Conservation (phyloP, 208 protist species). For the Naegleria lovaniensis region DNA sequence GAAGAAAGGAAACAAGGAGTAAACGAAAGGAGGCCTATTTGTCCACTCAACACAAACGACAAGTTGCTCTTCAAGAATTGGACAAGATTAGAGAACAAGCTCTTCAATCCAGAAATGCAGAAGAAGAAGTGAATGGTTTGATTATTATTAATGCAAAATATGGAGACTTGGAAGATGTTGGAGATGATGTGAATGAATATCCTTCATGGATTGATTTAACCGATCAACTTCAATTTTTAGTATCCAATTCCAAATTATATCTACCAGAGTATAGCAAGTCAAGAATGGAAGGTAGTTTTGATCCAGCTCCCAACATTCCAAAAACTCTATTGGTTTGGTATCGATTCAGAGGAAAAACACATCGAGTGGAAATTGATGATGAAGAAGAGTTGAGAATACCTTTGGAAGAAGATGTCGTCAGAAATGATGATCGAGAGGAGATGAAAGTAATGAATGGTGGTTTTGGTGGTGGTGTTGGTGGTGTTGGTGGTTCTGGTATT, state of each 20-base stretch:
- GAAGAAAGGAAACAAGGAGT: background rate
- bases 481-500: no score
- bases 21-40: background rate
- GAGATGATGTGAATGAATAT: background rate
- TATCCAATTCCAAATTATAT: background rate
- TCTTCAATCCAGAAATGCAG: background rate
- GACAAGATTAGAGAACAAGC: background rate
- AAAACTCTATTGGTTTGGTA: background rate
- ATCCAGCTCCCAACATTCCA: background rate
- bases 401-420: background rate
- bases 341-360: background rate
- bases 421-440: background rate
- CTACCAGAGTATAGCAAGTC: background rate
- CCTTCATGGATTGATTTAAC: constrained; percentile 15
- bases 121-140: constrained; percentile 23
- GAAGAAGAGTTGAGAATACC: constrained; percentile 11
- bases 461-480: background rate
- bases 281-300: constrained; percentile 2
- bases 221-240: constrained; percentile 17
- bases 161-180: background rate
- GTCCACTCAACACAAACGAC: background rate
- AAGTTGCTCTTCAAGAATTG: background rate
- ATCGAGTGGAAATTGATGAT: constrained; percentile 4
- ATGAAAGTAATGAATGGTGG: background rate
- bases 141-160: constrained; percentile 23